A percentile compares a stretch with the other conserved stretches of the same genome.
These are phyloP conservation scores for Fusarium bulbicola DNA, from an alignment of 2,329 filamentous ascomycete species.

Conservation along the genomic window DNA sequence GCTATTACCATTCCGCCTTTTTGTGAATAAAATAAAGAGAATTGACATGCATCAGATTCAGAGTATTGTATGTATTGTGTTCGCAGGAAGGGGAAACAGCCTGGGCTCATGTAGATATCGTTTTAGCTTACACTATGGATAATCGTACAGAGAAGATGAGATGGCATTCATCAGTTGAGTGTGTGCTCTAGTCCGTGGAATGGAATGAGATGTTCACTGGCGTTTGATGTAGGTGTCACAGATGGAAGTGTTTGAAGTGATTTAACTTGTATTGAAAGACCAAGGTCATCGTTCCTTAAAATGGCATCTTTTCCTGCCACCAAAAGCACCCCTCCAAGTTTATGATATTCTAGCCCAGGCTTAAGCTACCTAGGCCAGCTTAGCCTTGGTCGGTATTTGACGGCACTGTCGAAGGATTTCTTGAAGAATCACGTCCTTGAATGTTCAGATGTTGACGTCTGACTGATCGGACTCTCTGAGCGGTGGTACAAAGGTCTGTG, in stretches of 20 bases:
- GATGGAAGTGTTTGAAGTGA: not conserved
- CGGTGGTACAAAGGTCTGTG: not conserved
- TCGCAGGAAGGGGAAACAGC: not conserved
- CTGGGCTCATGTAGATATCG: slow-evolving; percentile 22
- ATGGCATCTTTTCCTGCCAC: not conserved
- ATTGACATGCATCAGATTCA: slow-evolving; percentile 15
- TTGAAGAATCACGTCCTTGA: not conserved
- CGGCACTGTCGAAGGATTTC: too few relatives aligned
- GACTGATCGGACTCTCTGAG: not conserved
- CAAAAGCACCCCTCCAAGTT: not conserved
- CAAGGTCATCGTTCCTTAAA: not conserved
- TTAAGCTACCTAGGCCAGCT: not conserved
- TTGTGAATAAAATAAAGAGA: slow-evolving; percentile 36
- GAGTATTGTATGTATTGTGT: slow-evolving; percentile 15
- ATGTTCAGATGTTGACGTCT: not conserved
- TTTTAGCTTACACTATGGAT: slow-evolving; percentile 21
- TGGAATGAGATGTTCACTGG: not conserved
- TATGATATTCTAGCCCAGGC: not conserved
- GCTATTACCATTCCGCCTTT: slow-evolving; percentile 1
- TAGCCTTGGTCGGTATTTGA: not conserved
- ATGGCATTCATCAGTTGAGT: not conserved
- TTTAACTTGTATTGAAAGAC: not conserved
- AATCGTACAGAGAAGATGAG: not conserved
- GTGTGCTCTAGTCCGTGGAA: not conserved
- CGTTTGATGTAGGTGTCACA: not conserved